A percentile compares a stretch with the other conserved stretches of the same genome.
phyloP scores from a whole-genome alignment of 176 grass and related monocot genomes.

The Juncus inflexus region DNA sequence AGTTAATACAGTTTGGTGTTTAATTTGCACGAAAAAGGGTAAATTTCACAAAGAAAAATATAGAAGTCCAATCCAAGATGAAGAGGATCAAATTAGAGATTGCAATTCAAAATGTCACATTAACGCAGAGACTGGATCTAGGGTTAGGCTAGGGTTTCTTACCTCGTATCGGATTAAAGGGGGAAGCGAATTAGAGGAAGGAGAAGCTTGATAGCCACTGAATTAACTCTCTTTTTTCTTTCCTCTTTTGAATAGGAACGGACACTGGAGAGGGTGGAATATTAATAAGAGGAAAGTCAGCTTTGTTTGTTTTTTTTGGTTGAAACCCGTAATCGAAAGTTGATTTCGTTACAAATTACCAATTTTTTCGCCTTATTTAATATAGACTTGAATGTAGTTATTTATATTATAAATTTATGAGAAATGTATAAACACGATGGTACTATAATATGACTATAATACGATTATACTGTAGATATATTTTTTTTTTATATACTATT shows the following conservation, averaged over 20 bases:
- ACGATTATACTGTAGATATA: no score
- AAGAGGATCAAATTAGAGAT: neutral
- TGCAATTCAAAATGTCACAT: neutral
- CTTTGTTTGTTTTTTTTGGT: no score
- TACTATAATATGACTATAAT: no score
- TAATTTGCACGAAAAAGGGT: no score
- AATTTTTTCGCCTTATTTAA: no score
- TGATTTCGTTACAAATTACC: no score
- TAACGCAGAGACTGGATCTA: slow-evolving; percentile 5
- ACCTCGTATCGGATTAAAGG: slow-evolving; percentile 24
- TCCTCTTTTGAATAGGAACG: neutral
- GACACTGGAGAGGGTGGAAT: neutral
- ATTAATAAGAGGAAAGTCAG: slow-evolving; percentile 14
- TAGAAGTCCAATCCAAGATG: slow-evolving; percentile 8
- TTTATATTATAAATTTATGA: no score
- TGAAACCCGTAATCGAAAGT: no score
- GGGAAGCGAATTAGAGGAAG: neutral
- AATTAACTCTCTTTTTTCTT: slow-evolving; percentile 12
- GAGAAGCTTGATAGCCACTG: slow-evolving; percentile 3
- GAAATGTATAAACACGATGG: no score
- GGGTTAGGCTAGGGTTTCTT: neutral
- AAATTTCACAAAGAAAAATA: neutral
- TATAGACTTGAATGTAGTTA: no score
- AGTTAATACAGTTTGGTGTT: no score
- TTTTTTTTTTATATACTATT: no score